These are phyloP conservation scores for Trichoderma oligosporum DNA, from an alignment of 2,329 filamentous ascomycete genomes.

Conservation along the genomic window DNA sequence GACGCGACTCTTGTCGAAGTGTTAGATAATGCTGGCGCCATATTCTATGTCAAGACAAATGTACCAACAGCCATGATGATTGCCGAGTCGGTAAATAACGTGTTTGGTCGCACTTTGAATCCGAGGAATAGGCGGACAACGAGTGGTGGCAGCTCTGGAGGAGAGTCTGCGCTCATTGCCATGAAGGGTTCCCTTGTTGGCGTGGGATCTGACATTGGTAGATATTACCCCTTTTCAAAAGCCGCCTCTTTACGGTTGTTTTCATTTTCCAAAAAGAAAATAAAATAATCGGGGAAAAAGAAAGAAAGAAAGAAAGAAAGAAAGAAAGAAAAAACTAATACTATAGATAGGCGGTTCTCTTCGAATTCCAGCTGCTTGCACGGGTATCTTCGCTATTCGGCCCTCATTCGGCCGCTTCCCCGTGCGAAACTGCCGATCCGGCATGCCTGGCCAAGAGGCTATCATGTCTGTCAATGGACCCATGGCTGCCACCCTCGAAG, in stretches of 20 bases:
- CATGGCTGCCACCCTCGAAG: constrained; percentile 52
- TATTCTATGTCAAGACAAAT: constrained; percentile 56
- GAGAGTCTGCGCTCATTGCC: constrained; percentile 60
- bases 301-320: too few species aligned
- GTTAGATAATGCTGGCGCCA: constrained; percentile 46
- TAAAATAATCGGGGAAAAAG: too few species aligned
- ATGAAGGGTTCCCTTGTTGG: constrained; percentile 58
- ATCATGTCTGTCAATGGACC: constrained; percentile 62
- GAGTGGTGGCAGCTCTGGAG: constrained; percentile 63
- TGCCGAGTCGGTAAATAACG: constrained; percentile 62
- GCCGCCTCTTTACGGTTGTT: too few species aligned
- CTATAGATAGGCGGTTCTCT: constrained; percentile 45
- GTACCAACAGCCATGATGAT: constrained; percentile 66
- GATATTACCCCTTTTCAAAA: neutral
- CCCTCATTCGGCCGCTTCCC: constrained; percentile 59
- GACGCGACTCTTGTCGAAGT: constrained; percentile 42
- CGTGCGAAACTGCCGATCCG: constrained; percentile 49
- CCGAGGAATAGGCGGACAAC: constrained; percentile 57
- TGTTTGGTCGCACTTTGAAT: constrained; percentile 60
- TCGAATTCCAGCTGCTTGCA: constrained; percentile 52
- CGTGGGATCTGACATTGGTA: constrained; percentile 59
- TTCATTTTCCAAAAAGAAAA: too few species aligned
- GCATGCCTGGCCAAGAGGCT: constrained; percentile 62
- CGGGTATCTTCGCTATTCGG: constrained; percentile 54
- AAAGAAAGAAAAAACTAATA: neutral